phyloP scores from a whole-genome alignment of 139 green algal species.

The Nannochloris sp. region DNA sequence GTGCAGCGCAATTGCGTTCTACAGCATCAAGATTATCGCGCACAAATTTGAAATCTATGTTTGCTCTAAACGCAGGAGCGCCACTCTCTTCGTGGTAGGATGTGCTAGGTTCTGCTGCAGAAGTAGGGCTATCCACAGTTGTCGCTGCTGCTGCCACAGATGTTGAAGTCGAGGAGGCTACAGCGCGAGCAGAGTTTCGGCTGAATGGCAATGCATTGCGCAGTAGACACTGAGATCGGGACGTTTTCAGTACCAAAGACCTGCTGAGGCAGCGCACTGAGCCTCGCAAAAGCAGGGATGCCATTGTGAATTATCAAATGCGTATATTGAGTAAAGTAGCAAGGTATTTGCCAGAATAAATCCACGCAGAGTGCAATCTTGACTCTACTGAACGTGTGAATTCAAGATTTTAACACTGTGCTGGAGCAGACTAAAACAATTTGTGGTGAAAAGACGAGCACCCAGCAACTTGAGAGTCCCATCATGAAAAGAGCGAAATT shows the following conservation, averaged over 20 bases:
- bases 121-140: too few relatives aligned
- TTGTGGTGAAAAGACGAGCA: too few relatives aligned
- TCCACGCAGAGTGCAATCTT: neutral
- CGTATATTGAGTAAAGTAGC: too few relatives aligned
- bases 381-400: neutral
- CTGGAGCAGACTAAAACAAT: too few relatives aligned
- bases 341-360: neutral
- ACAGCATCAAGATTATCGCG: conserved; percentile 46
- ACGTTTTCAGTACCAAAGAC: neutral
- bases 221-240: neutral
- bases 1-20: conserved; percentile 52
- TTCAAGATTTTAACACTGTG: conserved; percentile 4
- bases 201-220: neutral
- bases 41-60: conserved; percentile 84
- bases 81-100: too few relatives aligned
- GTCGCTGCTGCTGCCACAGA: neutral
- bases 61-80: conserved; percentile 53
- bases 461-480: too few relatives aligned
- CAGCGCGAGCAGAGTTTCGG: neutral
- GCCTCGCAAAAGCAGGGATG: neutral
- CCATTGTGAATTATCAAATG: too few relatives aligned
- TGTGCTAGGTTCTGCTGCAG: neutral
- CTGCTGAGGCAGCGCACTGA: neutral
- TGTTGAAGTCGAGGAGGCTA: neutral
- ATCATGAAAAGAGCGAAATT: too few relatives aligned